Conservation (phyloP, 1,284 basidiomycete genomes). For the Tylopilus sp. region DNA sequence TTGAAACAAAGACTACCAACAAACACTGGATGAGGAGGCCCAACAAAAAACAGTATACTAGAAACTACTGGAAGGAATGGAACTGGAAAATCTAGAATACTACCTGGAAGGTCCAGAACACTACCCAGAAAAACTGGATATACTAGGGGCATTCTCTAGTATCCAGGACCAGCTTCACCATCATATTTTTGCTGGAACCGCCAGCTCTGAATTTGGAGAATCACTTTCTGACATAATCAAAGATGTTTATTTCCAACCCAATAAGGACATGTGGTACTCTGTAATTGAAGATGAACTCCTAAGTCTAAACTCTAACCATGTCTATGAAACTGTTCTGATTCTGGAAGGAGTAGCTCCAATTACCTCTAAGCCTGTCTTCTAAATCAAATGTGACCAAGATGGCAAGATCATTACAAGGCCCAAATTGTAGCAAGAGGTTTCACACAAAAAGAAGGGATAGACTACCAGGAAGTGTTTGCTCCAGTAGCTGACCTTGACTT, state of each 20-base stretch:
- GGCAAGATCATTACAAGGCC: neutral
- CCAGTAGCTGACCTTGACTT: neutral
- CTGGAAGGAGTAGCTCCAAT: neutral
- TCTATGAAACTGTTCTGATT: constrained; percentile 2
- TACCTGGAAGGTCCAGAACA: too few species aligned
- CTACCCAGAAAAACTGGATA: too few species aligned
- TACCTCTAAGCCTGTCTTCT: neutral
- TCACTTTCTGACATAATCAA: neutral
- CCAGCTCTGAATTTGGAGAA: too few species aligned
- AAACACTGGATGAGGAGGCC: too few species aligned
- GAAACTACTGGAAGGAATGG: too few species aligned
- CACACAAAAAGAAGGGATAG: constrained; percentile 1
- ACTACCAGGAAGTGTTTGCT: constrained; percentile 3
- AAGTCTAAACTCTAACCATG: constrained; percentile 1
- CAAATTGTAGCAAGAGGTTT: neutral
- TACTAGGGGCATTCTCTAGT: too few species aligned
- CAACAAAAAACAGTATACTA: too few species aligned
- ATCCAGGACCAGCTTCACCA: too few species aligned
- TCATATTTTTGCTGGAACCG: too few species aligned
- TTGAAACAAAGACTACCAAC: too few species aligned
- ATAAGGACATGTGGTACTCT: neutral
- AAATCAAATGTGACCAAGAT: neutral
- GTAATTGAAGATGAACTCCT: neutral
- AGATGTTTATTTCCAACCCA: neutral
- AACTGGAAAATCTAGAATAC: too few species aligned